These are phyloP conservation scores for Calonectria ilicicola DNA, from an alignment of 2,329 filamentous ascomycete species.

Conservation along the genomic window DNA sequence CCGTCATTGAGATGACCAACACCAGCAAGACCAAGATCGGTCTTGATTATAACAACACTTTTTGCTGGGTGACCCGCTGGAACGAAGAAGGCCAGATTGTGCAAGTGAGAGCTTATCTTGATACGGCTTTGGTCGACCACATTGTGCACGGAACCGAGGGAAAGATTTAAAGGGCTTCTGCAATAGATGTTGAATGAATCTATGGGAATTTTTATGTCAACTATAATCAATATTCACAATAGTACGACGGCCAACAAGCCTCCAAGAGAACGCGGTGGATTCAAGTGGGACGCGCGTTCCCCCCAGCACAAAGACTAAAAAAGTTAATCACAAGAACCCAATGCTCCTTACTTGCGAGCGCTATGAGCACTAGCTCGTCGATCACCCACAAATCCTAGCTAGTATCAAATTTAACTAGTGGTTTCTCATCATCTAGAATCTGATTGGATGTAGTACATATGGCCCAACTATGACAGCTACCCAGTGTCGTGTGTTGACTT, in stretches of 20 bases:
- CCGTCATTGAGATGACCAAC: conserved; percentile 2
- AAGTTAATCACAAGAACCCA: neutral
- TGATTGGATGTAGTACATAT: neutral
- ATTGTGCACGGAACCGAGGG: conserved; percentile 5
- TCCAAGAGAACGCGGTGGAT: neutral
- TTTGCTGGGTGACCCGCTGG: conserved; percentile 6
- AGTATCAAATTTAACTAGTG: neutral
- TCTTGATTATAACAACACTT: conserved; percentile 6
- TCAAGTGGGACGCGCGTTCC: neutral
- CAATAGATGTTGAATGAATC: no score
- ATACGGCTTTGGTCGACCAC: neutral
- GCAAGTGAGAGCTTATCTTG: neutral
- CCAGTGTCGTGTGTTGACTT: neutral
- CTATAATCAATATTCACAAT: neutral
- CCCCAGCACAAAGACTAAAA: neutral
- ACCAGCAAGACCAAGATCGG: conserved; percentile 1
- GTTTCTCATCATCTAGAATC: neutral
- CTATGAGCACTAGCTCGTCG: neutral
- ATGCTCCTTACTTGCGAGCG: neutral
- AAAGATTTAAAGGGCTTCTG: neutral
- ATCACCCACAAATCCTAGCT: neutral
- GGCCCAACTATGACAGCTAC: no score
- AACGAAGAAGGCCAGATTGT: conserved; percentile 4
- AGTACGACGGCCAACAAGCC: neutral
- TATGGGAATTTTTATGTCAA: no score